These are phyloP conservation scores for Monilinia polystroma DNA, from an alignment of 2,329 filamentous ascomycete species.

Conservation along the genomic window DNA sequence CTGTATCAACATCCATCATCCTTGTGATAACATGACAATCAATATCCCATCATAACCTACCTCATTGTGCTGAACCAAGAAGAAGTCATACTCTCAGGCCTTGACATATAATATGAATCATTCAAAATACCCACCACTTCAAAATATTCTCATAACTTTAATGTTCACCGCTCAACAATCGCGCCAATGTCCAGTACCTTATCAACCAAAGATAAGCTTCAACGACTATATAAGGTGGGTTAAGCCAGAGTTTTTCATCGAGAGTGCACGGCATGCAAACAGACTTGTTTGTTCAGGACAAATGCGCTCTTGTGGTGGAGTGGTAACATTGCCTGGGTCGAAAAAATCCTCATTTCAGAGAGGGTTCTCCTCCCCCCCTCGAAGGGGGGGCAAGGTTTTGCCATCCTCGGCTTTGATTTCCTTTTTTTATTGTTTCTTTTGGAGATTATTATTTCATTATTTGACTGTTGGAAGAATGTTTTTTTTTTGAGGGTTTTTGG, in stretches of 20 bases:
- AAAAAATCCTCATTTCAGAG: slow-evolving; percentile 4
- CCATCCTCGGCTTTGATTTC: background rate
- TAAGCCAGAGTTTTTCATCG: background rate
- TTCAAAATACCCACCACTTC: background rate
- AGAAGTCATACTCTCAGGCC: background rate
- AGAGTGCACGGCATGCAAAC: background rate
- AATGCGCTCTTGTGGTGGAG: background rate
- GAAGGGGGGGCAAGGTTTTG: background rate
- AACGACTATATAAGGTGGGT: background rate
- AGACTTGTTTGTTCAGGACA: background rate
- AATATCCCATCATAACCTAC: background rate
- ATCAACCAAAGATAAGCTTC: background rate
- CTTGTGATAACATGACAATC: background rate
- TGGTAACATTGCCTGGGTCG: background rate
- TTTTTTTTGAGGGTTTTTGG: background rate
- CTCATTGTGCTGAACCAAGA: background rate
- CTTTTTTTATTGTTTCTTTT: background rate
- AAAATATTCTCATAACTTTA: background rate
- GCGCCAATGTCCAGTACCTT: background rate
- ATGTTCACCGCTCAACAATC: background rate
- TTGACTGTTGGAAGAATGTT: background rate
- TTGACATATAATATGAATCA: background rate
- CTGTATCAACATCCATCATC: background rate
- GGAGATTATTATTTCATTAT: background rate
- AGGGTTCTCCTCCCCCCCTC: background rate